Conservation (phyloP, 495 filamentous ascomycete species). For the Penicillium roqueforti region DNA sequence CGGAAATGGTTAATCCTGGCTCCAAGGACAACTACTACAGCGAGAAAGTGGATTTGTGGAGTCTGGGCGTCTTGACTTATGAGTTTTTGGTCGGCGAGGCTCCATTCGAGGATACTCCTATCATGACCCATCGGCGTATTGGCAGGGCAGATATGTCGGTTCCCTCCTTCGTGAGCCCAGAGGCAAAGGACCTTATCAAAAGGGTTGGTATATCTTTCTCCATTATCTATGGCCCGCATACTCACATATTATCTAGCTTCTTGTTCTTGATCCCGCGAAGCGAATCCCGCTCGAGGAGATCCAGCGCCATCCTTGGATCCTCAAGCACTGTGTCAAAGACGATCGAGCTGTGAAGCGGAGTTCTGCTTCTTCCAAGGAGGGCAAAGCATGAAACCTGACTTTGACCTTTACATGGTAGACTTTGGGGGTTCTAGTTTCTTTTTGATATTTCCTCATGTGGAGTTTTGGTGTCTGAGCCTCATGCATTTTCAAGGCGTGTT, state of each 20-base stretch:
- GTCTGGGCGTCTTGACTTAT: slow-evolving; percentile 89
- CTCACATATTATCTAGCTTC: slow-evolving; percentile 53
- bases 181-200: slow-evolving; percentile 90
- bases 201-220: slow-evolving; percentile 52
- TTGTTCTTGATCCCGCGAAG: slow-evolving; percentile 93
- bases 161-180: slow-evolving; percentile 81
- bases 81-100: slow-evolving; percentile 96
- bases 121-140: slow-evolving; percentile 93
- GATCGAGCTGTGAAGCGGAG: slow-evolving; percentile 54
- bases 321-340: slow-evolving; percentile 89
- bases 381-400: slow-evolving; percentile 26
- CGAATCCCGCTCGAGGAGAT: slow-evolving; percentile 86
- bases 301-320: slow-evolving; percentile 89
- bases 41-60: slow-evolving; percentile 97
- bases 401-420: slow-evolving; percentile 16
- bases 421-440: slow-evolving; percentile 22
- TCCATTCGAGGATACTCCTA: slow-evolving; percentile 90
- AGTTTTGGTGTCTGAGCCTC: slow-evolving; percentile 11
- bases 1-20: slow-evolving; percentile 90
- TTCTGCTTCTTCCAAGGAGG: slow-evolving; percentile 39
- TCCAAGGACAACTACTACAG: slow-evolving; percentile 79
- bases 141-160: slow-evolving; percentile 87
- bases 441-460: slow-evolving; percentile 12
- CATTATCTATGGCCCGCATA: not conserved
- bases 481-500: slow-evolving; percentile 21